Evolutionary conservation across 495 filamentous ascomycete species (phyloP), one percentile per base, ranked within the genome.

Genomic region (Hypoxylon crocopeplum): DNA sequence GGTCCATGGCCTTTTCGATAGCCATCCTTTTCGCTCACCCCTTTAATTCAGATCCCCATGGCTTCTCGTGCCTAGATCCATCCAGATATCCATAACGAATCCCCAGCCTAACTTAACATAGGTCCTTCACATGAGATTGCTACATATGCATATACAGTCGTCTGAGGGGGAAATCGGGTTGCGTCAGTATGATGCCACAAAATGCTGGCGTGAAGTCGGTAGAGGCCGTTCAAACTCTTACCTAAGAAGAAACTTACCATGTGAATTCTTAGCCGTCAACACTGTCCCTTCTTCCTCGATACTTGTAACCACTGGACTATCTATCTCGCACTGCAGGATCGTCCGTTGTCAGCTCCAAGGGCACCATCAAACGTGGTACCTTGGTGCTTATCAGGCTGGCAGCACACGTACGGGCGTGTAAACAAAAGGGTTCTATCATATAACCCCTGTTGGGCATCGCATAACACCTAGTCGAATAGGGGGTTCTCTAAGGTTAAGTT

Each of bases 301-400:
- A 16, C 5, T 19, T 5, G 34, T 19, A n/a, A 7, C 32, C 7
- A 34, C 32, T 3, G 32, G 12, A 7, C 12, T 34, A 34, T 33
- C 38, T 41, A 45, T 40, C 42, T 36, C 34, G 16, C 34, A 41
- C 40, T 57, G 37, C 53, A 48, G 44, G 22, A 37, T 45, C 21
- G 29, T 22, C 42, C 48, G 33, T 37, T 38, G 33, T 38, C 47
- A 38, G 5, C 25, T 6, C n/a, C 22, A 29, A 33, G 20, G 42
- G 36, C 33, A 38, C 48, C 25, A 19, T 44, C 24, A 32, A 52
- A 34, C 49, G 7, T n/a, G 32, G 24, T 47, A 30, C 34, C 30
- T 46, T 15, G 30, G 3, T 34, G 12, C 3, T 12, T 7, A n/a
- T 3, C 32, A 34, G 32, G 13, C 32, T 34, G 13, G 32, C 12